phyloP scores from a whole-genome alignment of 2,329 filamentous ascomycete genomes.

The Fusarium sp. region DNA sequence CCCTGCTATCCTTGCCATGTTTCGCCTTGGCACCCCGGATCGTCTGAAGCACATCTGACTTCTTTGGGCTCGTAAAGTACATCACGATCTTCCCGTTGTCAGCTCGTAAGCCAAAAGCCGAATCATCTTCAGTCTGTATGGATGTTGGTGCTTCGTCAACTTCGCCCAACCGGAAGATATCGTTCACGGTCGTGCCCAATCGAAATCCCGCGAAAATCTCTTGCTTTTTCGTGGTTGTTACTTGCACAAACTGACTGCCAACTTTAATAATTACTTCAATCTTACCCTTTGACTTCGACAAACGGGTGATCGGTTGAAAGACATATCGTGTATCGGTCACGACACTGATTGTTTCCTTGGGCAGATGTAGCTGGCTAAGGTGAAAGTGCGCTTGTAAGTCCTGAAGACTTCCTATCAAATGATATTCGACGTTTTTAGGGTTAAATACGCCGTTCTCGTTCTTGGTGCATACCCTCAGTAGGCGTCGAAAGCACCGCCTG shows the following conservation, averaged over 20 bases:
- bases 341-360: constrained; percentile 76
- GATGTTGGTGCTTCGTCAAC: constrained; percentile 74
- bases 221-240: constrained; percentile 75
- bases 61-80: constrained; percentile 75
- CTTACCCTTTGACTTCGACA: constrained; percentile 76
- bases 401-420: constrained; percentile 71
- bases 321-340: constrained; percentile 73
- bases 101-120: constrained; percentile 72
- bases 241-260: constrained; percentile 74
- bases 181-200: constrained; percentile 72
- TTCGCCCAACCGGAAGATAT: constrained; percentile 74
- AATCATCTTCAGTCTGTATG: constrained; percentile 72
- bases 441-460: constrained; percentile 70
- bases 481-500: constrained; percentile 70
- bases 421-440: constrained; percentile 72
- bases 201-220: constrained; percentile 71
- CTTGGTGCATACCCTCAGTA: constrained; percentile 69
- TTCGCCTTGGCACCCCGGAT: constrained; percentile 72
- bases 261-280: constrained; percentile 76
- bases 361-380: constrained; percentile 71
- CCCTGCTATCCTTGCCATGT: constrained; percentile 69
- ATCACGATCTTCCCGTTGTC: constrained; percentile 77
- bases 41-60: constrained; percentile 69
- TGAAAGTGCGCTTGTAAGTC: constrained; percentile 75
- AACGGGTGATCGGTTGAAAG: constrained; percentile 71